Evolutionary conservation across 1,139 yeast genomes (phyloP).

Genomic region (Yamadazyma jaroonii): DNA sequence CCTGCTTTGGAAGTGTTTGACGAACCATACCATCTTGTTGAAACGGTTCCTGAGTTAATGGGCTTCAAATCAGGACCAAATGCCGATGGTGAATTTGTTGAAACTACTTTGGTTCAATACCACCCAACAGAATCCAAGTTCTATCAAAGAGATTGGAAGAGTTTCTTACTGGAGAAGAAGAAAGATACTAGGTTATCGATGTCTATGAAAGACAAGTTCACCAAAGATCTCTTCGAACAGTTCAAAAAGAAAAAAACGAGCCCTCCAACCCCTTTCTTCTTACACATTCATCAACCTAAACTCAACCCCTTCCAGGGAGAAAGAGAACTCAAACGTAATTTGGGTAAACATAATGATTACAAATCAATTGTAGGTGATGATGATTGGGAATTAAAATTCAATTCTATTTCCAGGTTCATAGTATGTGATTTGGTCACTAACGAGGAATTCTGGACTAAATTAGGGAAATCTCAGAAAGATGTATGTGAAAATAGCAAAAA

Average conservation of each 20-base stretch:
- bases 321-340: conserved; percentile 20
- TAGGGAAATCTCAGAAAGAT: conserved; percentile 17
- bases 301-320: conserved; percentile 30
- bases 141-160: conserved; percentile 27
- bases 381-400: conserved; percentile 38
- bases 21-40: conserved; percentile 32
- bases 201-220: conserved; percentile 28
- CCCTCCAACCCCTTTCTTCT: conserved; percentile 30
- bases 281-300: conserved; percentile 45
- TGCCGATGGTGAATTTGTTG: conserved; percentile 20
- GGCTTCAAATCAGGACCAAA: conserved; percentile 19
- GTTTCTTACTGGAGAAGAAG: conserved; percentile 21
- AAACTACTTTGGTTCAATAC: conserved; percentile 33
- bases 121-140: conserved; percentile 26
- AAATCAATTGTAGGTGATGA: conserved; percentile 14
- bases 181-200: conserved; percentile 32
- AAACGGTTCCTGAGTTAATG: conserved; percentile 22
- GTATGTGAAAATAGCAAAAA: conserved; percentile 24
- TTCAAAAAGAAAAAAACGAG: conserved; percentile 12
- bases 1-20: conserved; percentile 37
- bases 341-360: conserved; percentile 19
- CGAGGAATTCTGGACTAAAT: conserved; percentile 3
- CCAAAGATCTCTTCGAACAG: no score
- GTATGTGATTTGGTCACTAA: conserved; percentile 29
- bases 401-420: conserved; percentile 33